Percentiles rank a stretch among this genome's conserved stretches.
These are phyloP conservation scores for Phytophthora constricta DNA, from an alignment of 352 stramenopile genomes.

Conservation along the genomic window DNA sequence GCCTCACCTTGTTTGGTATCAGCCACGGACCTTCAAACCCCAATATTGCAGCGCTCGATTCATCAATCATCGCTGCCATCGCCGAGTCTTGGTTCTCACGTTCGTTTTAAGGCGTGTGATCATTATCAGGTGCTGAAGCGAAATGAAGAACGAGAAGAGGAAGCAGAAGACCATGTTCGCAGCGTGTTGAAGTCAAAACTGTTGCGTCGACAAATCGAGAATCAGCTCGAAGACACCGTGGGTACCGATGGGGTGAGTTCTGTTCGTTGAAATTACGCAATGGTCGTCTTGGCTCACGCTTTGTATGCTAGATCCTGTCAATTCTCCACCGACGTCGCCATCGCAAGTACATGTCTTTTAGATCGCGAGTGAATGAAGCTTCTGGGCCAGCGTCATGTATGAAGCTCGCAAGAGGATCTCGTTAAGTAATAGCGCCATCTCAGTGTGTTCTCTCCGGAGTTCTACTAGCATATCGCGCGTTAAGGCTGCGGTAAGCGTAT, in stretches of 20 bases:
- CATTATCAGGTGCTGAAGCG: conserved; percentile 6
- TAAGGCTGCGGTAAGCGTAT: conserved; percentile 53
- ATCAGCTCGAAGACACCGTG: conserved; percentile 62
- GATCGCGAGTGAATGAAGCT: conserved; percentile 32
- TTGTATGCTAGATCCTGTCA: conserved; percentile 59
- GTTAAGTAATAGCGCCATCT: conserved; percentile 56
- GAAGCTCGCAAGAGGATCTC: conserved; percentile 64
- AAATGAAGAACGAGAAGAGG: conserved; percentile 19
- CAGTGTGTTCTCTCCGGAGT: conserved; percentile 34
- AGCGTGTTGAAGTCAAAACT: conserved; percentile 63
- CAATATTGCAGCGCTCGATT: too few relatives aligned
- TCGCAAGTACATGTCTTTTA: conserved; percentile 31
- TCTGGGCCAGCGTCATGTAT: conserved; percentile 63
- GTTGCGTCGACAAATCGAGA: conserved; percentile 48
- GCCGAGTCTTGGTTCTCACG: conserved; percentile 25
- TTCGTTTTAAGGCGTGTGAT: conserved; percentile 1
- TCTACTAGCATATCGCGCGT: conserved; percentile 38
- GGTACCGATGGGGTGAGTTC: conserved; percentile 58
- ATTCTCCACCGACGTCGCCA: conserved; percentile 63
- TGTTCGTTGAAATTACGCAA: too few relatives aligned
- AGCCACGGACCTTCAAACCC: neutral
- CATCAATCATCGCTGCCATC: conserved; percentile 24
- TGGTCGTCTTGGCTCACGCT: too few relatives aligned
- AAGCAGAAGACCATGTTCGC: conserved; percentile 57
- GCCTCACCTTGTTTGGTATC: conserved; percentile 26